Evolutionary conservation across 257 asterid species (phyloP).

Genomic region (Ligustrum vulgare): DNA sequence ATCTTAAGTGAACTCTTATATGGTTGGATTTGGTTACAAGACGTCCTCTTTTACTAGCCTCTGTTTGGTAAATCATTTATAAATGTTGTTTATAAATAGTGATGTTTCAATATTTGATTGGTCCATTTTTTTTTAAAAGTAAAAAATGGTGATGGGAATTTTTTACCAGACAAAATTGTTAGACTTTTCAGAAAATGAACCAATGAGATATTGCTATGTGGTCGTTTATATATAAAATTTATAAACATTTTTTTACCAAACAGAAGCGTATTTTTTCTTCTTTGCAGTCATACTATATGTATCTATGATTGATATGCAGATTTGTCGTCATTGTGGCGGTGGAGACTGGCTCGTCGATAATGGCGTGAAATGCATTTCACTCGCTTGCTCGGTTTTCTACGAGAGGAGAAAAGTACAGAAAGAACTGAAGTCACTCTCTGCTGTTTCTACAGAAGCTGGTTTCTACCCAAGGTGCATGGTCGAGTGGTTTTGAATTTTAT

Average conservation of each 20-base stretch:
- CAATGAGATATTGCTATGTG: too few relatives aligned
- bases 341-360: constrained; percentile 85
- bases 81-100: too few relatives aligned
- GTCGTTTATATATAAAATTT: too few relatives aligned
- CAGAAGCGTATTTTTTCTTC: background rate
- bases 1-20: too few relatives aligned
- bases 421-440: constrained; percentile 66
- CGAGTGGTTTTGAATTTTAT: constrained; percentile 59
- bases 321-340: constrained; percentile 96
- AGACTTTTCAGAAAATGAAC: too few relatives aligned
- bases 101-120: too few relatives aligned
- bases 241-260: too few relatives aligned
- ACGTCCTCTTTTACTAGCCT: background rate
- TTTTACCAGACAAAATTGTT: too few relatives aligned
- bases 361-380: constrained; percentile 86
- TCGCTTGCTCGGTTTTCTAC: constrained; percentile 81
- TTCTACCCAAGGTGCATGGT: constrained; percentile 71
- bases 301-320: constrained; percentile 38
- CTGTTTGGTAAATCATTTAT: too few relatives aligned
- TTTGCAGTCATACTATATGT: background rate
- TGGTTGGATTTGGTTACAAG: background rate
- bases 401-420: constrained; percentile 85
- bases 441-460: constrained; percentile 55
- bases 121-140: too few relatives aligned
- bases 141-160: too few relatives aligned